These are phyloP conservation scores for Melanogaster broomeanus DNA, from an alignment of 768 basidiomycete species.

Conservation along the genomic window DNA sequence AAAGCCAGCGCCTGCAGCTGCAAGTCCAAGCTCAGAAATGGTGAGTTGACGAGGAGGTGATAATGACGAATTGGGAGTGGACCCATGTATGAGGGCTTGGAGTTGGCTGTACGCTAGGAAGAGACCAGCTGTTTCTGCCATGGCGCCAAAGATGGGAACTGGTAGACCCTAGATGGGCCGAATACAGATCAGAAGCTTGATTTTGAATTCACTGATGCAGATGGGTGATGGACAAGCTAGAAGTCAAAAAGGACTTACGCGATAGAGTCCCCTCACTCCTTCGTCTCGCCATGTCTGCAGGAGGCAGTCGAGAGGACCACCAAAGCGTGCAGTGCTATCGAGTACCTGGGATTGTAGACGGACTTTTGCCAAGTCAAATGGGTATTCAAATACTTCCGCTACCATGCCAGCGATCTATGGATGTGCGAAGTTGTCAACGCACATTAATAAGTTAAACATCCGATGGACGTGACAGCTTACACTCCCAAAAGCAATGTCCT, in stretches of 20 bases:
- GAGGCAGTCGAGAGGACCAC: constrained; percentile 63
- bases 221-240: constrained; percentile 1
- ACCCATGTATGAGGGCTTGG: constrained; percentile 54
- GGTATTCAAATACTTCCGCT: constrained; percentile 88
- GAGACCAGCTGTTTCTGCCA: constrained; percentile 83
- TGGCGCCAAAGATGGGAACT: constrained; percentile 83
- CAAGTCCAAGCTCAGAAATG: constrained; percentile 67
- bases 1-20: constrained; percentile 79
- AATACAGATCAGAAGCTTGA: not conserved
- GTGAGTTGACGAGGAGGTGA: constrained; percentile 41
- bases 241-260: constrained; percentile 36
- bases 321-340: constrained; percentile 57
- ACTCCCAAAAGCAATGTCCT: constrained; percentile 52
- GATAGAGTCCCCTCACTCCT: constrained; percentile 57
- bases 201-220: not conserved
- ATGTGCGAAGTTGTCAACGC: constrained; percentile 2
- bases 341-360: constrained; percentile 87
- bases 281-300: constrained; percentile 57
- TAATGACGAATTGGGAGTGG: constrained; percentile 25
- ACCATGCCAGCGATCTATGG: constrained; percentile 75
- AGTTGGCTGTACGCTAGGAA: constrained; percentile 81
- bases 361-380: constrained; percentile 92
- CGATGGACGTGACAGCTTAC: constrained; percentile 29
- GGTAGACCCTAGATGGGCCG: constrained; percentile 65
- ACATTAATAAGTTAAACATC: not conserved